phyloP scores from a whole-genome alignment of 306 rosid species.

The Dryas alaskensis region DNA sequence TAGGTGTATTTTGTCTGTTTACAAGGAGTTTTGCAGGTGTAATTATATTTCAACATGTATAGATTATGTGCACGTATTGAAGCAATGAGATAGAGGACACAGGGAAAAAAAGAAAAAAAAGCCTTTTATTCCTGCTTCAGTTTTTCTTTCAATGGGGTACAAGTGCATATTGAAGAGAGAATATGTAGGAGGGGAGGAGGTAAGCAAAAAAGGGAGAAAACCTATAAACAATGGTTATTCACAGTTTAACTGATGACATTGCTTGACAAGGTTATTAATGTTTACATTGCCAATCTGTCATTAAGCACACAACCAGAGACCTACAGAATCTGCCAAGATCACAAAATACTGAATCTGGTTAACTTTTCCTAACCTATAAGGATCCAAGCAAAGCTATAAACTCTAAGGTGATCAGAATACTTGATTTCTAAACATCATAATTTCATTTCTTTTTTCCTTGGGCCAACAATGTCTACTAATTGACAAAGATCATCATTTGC shows the following conservation, averaged over 20 bases:
- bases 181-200: no score
- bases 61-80: neutral
- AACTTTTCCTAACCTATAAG: neutral
- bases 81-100: neutral
- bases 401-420: neutral
- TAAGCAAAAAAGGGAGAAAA: no score
- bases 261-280: no score
- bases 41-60: neutral
- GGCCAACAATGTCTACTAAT: neutral
- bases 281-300: no score
- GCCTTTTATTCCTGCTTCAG: no score
- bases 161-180: no score
- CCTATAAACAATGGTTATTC: no score
- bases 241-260: no score
- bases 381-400: neutral
- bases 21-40: neutral
- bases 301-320: no score
- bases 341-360: neutral
- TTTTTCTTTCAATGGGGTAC: no score
- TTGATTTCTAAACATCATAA: neutral
- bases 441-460: neutral
- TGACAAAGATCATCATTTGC: conserved; percentile 19
- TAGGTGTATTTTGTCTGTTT: neutral
- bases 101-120: neutral
- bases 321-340: no score